phyloP scores from a whole-genome alignment of 805 yeast species.

The Candida qinlingensis region DNA sequence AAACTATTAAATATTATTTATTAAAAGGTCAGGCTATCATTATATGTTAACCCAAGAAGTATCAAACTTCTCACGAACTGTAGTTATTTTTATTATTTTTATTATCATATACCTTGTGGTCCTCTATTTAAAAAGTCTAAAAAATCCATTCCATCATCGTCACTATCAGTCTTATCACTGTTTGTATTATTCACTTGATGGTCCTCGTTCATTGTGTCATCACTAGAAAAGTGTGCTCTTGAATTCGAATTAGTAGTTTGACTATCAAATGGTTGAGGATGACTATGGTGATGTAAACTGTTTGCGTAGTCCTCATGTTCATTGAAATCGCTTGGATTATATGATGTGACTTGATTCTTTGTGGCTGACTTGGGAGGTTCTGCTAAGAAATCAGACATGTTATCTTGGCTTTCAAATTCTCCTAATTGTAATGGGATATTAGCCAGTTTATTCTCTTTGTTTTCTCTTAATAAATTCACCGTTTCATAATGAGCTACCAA shows the following conservation, averaged over 20 bases:
- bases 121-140: constrained; percentile 4
- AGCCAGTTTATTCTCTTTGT: neutral
- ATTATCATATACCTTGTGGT: neutral
- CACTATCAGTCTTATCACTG: neutral
- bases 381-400: neutral
- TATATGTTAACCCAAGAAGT: too few relatives aligned
- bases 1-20: neutral
- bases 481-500: constrained; percentile 2
- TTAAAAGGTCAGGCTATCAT: neutral
- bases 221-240: neutral
- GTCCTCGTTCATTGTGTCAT: neutral
- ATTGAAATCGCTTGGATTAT: too few relatives aligned
- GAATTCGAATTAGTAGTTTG: neutral
- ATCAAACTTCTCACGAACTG: too few relatives aligned
- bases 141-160: constrained; percentile 4
- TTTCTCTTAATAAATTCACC: neutral
- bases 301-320: neutral
- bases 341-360: neutral
- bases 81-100: too few relatives aligned
- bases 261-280: neutral
- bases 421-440: constrained; percentile 1
- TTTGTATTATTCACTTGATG: neutral
- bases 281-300: neutral
- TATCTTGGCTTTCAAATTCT: neutral
- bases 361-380: neutral